A percentile compares a stretch with the other conserved stretches of the same genome.
phyloP scores from a whole-genome alignment of 2,329 filamentous ascomycete species.

The Talaromyces sp. region DNA sequence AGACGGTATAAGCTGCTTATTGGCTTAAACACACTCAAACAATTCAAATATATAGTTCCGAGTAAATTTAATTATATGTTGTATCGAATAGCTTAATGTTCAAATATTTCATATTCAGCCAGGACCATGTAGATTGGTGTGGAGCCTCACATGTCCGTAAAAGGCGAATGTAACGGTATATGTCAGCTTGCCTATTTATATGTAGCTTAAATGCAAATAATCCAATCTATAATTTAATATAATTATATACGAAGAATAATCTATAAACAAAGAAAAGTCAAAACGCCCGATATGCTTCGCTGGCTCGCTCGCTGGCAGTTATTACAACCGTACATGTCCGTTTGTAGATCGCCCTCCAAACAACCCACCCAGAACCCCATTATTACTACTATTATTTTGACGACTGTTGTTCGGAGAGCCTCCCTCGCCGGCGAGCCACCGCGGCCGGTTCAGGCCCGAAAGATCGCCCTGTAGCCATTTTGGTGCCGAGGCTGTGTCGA shows the following conservation, averaged over 20 bases:
- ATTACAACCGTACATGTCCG: conserved; percentile 35
- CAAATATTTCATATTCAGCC: not conserved
- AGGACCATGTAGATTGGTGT: too few relatives aligned
- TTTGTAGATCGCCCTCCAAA: conserved; percentile 36
- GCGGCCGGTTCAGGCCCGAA: conserved; percentile 62
- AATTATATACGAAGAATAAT: not conserved
- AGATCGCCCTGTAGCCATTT: conserved; percentile 72
- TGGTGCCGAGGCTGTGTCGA: conserved; percentile 76
- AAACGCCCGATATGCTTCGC: not conserved
- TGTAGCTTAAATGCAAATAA: too few relatives aligned
- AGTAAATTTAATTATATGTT: too few relatives aligned
- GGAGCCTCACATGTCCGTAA: too few relatives aligned
- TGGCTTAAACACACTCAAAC: too few relatives aligned
- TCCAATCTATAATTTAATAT: not conserved
- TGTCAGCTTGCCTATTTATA: too few relatives aligned
- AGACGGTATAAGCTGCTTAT: too few relatives aligned
- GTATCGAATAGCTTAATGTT: too few relatives aligned
- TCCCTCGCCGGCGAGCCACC: conserved; percentile 66
- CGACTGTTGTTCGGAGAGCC: conserved; percentile 17
- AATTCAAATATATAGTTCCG: too few relatives aligned
- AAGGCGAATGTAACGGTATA: too few relatives aligned
- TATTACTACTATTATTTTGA: conserved; percentile 5
- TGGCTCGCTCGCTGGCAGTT: not conserved
- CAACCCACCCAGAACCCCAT: conserved; percentile 29
- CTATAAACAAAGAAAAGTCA: not conserved